Conservation (phyloP, 257 asterid genomes). For the Solanum clarkiae region DNA sequence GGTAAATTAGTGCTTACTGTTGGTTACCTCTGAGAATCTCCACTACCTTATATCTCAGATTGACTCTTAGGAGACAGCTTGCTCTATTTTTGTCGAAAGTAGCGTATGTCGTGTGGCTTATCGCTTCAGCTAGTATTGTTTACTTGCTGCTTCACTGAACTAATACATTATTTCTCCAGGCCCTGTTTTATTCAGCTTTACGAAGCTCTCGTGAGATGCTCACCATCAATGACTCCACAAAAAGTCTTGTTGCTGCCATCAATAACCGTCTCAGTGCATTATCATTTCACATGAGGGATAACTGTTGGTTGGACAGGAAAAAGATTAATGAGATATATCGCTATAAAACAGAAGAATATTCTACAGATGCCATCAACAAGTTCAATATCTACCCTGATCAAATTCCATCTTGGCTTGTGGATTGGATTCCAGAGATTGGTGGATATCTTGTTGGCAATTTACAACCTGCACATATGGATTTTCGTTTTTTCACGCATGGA, state of each 20-base stretch:
- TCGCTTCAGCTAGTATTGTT: background rate
- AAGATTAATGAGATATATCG: conserved; percentile 64
- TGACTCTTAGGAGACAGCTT: background rate
- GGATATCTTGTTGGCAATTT: conserved; percentile 31
- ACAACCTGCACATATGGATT: conserved; percentile 42
- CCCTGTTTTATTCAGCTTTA: conserved; percentile 66
- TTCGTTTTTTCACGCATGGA: conserved; percentile 32
- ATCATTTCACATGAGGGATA: conserved; percentile 60
- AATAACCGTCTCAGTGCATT: conserved; percentile 60
- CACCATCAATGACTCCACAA: conserved; percentile 42
- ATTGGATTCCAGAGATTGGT: conserved; percentile 30
- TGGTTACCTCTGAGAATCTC: background rate
- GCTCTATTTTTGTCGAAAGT: background rate
- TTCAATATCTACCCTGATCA: conserved; percentile 66
- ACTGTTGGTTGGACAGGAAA: conserved; percentile 54
- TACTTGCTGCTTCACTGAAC: background rate
- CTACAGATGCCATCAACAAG: conserved; percentile 56
- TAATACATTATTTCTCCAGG: conserved; percentile 19
- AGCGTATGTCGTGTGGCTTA: background rate
- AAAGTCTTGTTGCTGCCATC: conserved; percentile 46
- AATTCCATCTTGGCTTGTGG: conserved; percentile 33
- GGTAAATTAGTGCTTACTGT: background rate
- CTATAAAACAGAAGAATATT: conserved; percentile 63
- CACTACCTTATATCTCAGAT: background rate
- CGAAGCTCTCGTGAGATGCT: conserved; percentile 70